These are phyloP conservation scores for Ophiostoma himal-ulmi DNA, from an alignment of 2,329 filamentous ascomycete species.

Conservation along the genomic window DNA sequence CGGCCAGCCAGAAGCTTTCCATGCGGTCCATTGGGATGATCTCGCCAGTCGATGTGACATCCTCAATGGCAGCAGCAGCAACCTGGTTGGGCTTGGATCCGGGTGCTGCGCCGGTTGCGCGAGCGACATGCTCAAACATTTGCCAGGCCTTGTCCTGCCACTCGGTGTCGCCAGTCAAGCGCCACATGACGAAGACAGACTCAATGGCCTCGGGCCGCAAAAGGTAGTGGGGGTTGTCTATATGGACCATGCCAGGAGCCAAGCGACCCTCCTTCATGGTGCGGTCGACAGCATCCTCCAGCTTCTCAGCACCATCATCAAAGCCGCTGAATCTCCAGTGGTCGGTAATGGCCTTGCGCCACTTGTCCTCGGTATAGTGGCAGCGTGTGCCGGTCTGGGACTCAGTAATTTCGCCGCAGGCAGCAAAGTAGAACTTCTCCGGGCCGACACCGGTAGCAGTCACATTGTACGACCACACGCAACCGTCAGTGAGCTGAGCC, in stretches of 20 bases:
- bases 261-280: slow-evolving; percentile 42
- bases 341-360: slow-evolving; percentile 27
- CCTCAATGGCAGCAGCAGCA: slow-evolving; percentile 60
- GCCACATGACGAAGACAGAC: slow-evolving; percentile 71
- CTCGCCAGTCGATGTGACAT: slow-evolving; percentile 48
- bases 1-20: slow-evolving; percentile 71
- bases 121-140: slow-evolving; percentile 63
- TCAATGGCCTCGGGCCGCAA: slow-evolving; percentile 74
- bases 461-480: slow-evolving; percentile 57
- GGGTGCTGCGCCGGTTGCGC: slow-evolving; percentile 51
- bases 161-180: slow-evolving; percentile 59
- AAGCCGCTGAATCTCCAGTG: slow-evolving; percentile 21
- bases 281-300: slow-evolving; percentile 32
- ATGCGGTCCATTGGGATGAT: slow-evolving; percentile 52
- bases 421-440: slow-evolving; percentile 49
- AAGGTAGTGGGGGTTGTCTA: slow-evolving; percentile 56
- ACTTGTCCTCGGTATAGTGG: slow-evolving; percentile 28
- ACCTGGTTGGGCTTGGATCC: slow-evolving; percentile 31
- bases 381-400: slow-evolving; percentile 28
- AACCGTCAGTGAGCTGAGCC: slow-evolving; percentile 55
- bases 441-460: slow-evolving; percentile 56
- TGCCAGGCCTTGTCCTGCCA: slow-evolving; percentile 67
- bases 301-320: slow-evolving; percentile 16
- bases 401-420: slow-evolving; percentile 31
- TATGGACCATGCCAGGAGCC: slow-evolving; percentile 49